Conservation (phyloP, 2,329 filamentous ascomycete genomes). For the Tolypocladium tundrense region DNA sequence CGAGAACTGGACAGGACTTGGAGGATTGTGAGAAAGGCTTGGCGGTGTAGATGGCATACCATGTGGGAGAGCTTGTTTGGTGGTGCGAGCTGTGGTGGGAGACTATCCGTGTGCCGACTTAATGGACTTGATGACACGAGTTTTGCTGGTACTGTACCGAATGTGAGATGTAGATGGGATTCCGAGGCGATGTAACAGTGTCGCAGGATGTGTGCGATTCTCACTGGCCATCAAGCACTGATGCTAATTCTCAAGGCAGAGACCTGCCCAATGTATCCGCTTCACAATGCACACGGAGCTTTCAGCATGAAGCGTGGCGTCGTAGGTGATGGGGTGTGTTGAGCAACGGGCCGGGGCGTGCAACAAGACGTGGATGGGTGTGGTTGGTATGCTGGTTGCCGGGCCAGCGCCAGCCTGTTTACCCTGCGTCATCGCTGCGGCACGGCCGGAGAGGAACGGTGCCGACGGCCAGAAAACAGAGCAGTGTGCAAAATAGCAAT, state of each 20-base stretch:
- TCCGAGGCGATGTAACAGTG: background rate
- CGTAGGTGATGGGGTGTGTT: background rate
- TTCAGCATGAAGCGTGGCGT: background rate
- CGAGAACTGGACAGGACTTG: background rate
- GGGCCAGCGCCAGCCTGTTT: constrained; percentile 13
- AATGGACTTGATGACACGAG: background rate
- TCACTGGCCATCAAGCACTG: background rate
- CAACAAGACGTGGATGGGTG: background rate
- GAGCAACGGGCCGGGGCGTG: background rate
- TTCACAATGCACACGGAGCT: background rate
- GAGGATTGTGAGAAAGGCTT: background rate
- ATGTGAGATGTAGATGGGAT: background rate
- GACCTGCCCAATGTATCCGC: background rate
- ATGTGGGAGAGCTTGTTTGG: constrained; percentile 1
- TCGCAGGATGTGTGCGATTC: background rate
- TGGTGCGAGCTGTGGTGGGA: background rate
- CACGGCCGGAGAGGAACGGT: background rate
- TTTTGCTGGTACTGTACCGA: background rate
- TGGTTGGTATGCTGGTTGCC: constrained; percentile 8
- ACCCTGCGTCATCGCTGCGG: constrained; percentile 19
- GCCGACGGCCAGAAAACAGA: background rate
- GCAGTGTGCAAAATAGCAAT: background rate
- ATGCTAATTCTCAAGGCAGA: background rate
- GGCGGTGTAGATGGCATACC: constrained; percentile 5
- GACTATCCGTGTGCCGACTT: background rate